A percentile compares a stretch with the other conserved stretches of the same genome.
Evolutionary conservation across 2,329 filamentous ascomycete species (phyloP).

Genomic region (Neopestalotiopsis sp.): DNA sequence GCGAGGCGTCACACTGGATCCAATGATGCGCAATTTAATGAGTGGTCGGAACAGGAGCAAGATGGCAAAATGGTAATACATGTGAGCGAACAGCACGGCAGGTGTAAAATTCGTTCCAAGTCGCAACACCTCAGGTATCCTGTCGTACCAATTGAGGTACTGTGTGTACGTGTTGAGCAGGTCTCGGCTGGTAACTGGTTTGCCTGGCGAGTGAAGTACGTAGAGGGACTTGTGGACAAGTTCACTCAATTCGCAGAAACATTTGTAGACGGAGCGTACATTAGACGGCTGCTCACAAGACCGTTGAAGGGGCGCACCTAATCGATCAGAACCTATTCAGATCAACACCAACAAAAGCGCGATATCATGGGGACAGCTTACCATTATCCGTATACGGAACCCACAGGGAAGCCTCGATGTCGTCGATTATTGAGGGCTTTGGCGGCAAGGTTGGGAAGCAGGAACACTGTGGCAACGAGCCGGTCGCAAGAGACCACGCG

Average conservation of each 20-base stretch:
- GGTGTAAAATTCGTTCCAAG: slow-evolving; percentile 74
- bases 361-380: slow-evolving; percentile 37
- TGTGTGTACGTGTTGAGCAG: slow-evolving; percentile 70
- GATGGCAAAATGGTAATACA: slow-evolving; percentile 76
- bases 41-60: slow-evolving; percentile 76
- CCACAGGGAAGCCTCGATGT: slow-evolving; percentile 65
- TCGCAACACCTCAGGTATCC: slow-evolving; percentile 67
- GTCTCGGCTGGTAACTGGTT: slow-evolving; percentile 67
- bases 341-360: slow-evolving; percentile 12
- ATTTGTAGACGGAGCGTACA: slow-evolving; percentile 70
- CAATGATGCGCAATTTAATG: slow-evolving; percentile 68
- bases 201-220: slow-evolving; percentile 73
- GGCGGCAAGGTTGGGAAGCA: slow-evolving; percentile 61
- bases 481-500: slow-evolving; percentile 70
- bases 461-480: slow-evolving; percentile 65
- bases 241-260: slow-evolving; percentile 75
- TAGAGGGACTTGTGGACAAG: slow-evolving; percentile 75
- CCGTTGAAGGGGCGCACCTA: slow-evolving; percentile 58
- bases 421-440: slow-evolving; percentile 64
- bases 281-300: slow-evolving; percentile 69
- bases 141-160: slow-evolving; percentile 75
- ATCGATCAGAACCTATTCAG: slow-evolving; percentile 22
- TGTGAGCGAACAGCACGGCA: slow-evolving; percentile 75
- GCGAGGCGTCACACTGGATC: slow-evolving; percentile 66
- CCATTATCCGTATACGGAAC: slow-evolving; percentile 64